Evolutionary conservation across 1,139 yeast species (phyloP).

Genomic region (Tardiomyces digboiensis): DNA sequence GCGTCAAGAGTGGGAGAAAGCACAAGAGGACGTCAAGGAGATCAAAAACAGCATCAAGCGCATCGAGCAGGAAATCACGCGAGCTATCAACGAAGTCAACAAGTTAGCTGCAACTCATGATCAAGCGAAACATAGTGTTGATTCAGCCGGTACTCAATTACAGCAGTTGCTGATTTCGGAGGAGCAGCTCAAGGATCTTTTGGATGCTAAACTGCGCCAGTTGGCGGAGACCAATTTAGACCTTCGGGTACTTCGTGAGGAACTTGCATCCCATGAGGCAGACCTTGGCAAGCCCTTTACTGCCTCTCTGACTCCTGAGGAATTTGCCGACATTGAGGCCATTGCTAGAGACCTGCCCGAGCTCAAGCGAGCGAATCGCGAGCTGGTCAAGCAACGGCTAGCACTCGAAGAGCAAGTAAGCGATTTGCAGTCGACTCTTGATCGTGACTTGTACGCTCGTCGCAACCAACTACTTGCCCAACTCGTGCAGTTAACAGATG

Average conservation of each 20-base stretch:
- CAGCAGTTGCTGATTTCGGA: background rate
- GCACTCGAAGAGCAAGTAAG: slow-evolving; percentile 44
- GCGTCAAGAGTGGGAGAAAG: slow-evolving; percentile 36
- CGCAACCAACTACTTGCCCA: slow-evolving; percentile 24
- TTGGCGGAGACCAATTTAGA: slow-evolving; percentile 23
- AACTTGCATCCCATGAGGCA: slow-evolving; percentile 30
- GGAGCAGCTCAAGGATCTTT: slow-evolving; percentile 10
- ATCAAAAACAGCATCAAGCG: slow-evolving; percentile 30
- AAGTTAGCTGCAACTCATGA: slow-evolving; percentile 30
- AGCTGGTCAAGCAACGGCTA: slow-evolving; percentile 35
- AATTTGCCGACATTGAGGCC: slow-evolving; percentile 32
- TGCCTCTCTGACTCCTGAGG: slow-evolving; percentile 40
- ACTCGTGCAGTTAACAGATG: slow-evolving; percentile 5
- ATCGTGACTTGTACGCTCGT: slow-evolving; percentile 43
- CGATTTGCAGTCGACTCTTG: slow-evolving; percentile 46
- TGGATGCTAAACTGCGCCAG: slow-evolving; percentile 15
- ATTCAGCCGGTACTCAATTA: background rate
- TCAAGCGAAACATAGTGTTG: background rate
- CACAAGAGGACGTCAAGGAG: slow-evolving; percentile 29
- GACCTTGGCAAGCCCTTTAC: slow-evolving; percentile 52
- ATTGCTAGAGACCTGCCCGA: background rate
- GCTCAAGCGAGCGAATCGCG: slow-evolving; percentile 27
- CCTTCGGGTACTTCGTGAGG: slow-evolving; percentile 17
- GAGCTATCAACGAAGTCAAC: slow-evolving; percentile 40
- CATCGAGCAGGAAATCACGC: slow-evolving; percentile 38